Conservation (phyloP, 306 rosid species). For the Geum urbanum region DNA sequence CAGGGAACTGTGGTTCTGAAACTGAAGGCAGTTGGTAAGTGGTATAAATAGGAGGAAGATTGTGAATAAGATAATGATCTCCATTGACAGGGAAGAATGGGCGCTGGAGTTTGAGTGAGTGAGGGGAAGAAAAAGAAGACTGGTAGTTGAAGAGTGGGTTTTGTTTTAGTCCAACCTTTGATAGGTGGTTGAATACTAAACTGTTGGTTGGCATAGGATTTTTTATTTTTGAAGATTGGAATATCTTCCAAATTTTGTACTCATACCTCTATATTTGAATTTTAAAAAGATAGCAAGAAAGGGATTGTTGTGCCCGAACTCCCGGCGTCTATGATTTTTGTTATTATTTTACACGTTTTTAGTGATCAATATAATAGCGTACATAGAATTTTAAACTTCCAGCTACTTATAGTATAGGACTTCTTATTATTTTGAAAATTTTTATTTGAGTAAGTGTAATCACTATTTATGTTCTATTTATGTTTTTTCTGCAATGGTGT, state of each 20-base stretch:
- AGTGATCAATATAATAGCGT: too few relatives aligned
- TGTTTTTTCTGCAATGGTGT: too few relatives aligned
- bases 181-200: constrained; percentile 51
- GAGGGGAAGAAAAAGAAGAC: constrained; percentile 26
- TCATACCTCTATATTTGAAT: neutral
- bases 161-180: constrained; percentile 28
- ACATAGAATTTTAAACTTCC: too few relatives aligned
- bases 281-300: too few relatives aligned
- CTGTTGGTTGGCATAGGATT: constrained; percentile 32
- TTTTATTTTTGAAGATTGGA: neutral
- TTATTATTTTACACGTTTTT: too few relatives aligned
- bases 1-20: constrained; percentile 19
- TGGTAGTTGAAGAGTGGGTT: constrained; percentile 53
- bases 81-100: constrained; percentile 21
- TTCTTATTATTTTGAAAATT: too few relatives aligned
- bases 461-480: too few relatives aligned
- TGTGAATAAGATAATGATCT: constrained; percentile 6
- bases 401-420: too few relatives aligned
- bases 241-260: neutral
- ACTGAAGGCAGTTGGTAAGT: constrained; percentile 24
- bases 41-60: constrained; percentile 41
- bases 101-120: constrained; percentile 13
- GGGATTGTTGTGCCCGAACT: too few relatives aligned
- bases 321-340: too few relatives aligned
- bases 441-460: too few relatives aligned